Evolutionary conservation across 768 basidiomycete genomes (phyloP), one percentile per base, ranked within the genome.

Genomic region (Suillus subalutaceus): DNA sequence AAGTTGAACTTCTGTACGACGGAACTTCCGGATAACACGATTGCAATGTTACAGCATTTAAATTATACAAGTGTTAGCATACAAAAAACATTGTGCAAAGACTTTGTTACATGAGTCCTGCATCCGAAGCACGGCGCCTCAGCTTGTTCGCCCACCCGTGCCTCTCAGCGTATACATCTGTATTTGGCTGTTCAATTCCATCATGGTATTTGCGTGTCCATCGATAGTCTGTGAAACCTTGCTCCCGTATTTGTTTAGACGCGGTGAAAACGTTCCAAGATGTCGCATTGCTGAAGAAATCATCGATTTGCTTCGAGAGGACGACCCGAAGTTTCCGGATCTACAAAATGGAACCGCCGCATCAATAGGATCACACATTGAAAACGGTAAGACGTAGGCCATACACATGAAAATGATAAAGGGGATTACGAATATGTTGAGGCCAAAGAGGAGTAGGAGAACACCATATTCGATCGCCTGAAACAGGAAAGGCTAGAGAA

Each of bases 401-500:
- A 4, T 60, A 64, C 63, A 64, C 63, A 64, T 64, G 26, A 64
- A 62, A 43, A 64, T 62, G 37, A 64, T 64, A 20, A 64, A 64
- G 35, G 63, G 63, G 15, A 64, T 64, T 8, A 64, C 63, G 12
- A 64, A 64, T n/a, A 64, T 64, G 16, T 64, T 64, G n/a, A 64
- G 55, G 40, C 63, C 58, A 35, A 64, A 64, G 41, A 64, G 63
- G 30, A 64, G 63, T 20, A 65, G 44, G 10, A 65, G 38, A 6
- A 65, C 64, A 23, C 64, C 64, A 48, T 65, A 65, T 53, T 13
- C 62, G 35, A 65, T 65, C 6, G 64, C 64, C 48, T 65, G 64
- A 46, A 65, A 65, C 18, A 65, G 30, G 63, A 65, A 65, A 43
- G 64, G 64, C 64, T 65, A 62, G 16, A 26, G 35, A n/a, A 56